Percentiles rank a stretch among this genome's conserved stretches.
phyloP scores from a whole-genome alignment of 2,329 filamentous ascomycete genomes.

The Mycosphaerella sp. region DNA sequence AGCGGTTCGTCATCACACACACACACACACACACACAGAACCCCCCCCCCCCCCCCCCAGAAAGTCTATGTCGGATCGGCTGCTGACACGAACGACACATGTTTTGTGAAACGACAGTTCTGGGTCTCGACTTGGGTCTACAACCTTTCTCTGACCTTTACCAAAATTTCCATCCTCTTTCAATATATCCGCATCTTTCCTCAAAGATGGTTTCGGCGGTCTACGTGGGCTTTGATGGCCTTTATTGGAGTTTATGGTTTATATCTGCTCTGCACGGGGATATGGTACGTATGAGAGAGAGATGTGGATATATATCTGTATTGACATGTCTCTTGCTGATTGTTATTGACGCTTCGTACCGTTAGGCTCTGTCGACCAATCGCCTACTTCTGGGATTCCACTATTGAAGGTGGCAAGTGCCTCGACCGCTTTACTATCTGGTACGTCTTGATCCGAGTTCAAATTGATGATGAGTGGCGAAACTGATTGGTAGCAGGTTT shows the following conservation, averaged over 20 bases:
- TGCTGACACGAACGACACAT: neutral
- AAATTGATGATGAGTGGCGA: neutral
- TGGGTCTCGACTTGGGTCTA: conserved; percentile 31
- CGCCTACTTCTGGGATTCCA: conserved; percentile 39
- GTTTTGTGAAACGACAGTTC: conserved; percentile 11
- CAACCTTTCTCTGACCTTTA: conserved; percentile 35
- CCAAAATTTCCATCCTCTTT: conserved; percentile 44
- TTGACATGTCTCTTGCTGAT: neutral
- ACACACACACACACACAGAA: neutral
- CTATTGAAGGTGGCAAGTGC: conserved; percentile 33
- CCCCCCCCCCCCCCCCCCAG: neutral
- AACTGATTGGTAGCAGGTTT: conserved; percentile 26
- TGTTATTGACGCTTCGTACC: neutral
- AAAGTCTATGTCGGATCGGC: neutral
- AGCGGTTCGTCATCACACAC: conserved; percentile 14
- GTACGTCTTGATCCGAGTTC: conserved; percentile 23
- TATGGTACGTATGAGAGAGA: conserved; percentile 23
- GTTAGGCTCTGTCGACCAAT: conserved; percentile 38
- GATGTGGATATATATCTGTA: no score
- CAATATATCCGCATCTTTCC: conserved; percentile 47
- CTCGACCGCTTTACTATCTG: conserved; percentile 39
- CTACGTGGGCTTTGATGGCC: conserved; percentile 27
- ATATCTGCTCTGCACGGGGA: conserved; percentile 34
- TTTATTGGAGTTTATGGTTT: conserved; percentile 33
- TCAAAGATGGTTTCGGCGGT: conserved; percentile 34